phyloP scores from a whole-genome alignment of 108 stramenopile species.

The Skeletonema grethae region DNA sequence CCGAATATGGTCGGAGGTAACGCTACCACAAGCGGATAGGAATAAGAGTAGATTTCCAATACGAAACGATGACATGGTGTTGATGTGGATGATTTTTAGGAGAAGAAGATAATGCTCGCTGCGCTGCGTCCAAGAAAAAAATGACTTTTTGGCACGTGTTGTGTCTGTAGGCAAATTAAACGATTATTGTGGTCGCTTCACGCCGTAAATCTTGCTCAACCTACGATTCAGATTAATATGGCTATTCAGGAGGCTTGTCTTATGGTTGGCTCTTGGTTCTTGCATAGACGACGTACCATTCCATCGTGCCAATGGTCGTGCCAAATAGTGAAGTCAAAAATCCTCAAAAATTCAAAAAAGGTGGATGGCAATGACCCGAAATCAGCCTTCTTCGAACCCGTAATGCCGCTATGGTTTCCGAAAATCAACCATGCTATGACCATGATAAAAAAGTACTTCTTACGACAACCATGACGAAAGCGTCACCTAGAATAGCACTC shows the following conservation, averaged over 20 bases:
- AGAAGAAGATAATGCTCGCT: neutral
- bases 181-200: no score
- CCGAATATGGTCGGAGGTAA: neutral
- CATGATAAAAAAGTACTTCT: no score
- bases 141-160: neutral
- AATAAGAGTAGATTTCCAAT: neutral
- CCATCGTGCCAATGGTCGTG: no score
- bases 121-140: no score
- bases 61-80: neutral
- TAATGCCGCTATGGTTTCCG: neutral
- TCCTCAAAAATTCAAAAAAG: no score
- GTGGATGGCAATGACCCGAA: neutral
- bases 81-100: neutral
- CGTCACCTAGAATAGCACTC: neutral
- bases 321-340: no score
- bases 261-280: no score
- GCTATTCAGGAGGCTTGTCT: no score
- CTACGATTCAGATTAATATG: neutral
- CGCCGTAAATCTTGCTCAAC: no score
- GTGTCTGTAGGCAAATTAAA: neutral
- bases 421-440: no score
- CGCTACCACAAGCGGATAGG: neutral
- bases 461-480: neutral
- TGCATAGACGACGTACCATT: no score
- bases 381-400: no score